Evolutionary conservation across 164 flowering plant genomes (phyloP), one percentile per base, ranked within the genome.

Genomic region (Platanus orientalis): DNA sequence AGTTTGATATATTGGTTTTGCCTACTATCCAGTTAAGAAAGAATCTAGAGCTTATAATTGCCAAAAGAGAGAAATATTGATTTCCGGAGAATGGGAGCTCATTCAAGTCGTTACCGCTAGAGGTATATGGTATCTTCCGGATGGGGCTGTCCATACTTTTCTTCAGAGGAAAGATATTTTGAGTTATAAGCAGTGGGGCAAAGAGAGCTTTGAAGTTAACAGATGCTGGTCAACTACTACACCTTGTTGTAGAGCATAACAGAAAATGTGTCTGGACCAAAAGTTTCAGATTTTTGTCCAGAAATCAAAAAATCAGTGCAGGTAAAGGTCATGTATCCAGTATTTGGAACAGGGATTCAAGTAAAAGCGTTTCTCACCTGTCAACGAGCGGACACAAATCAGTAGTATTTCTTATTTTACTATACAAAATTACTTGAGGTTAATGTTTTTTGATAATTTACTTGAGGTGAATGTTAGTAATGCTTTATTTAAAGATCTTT

Each of bases 21-120:
- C 79, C 53, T 76, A 80, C 74, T 61, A 76, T 91, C 92, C 97
- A 87, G 97, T 87, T 76, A 83, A 80, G 69, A 83, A 81, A 81
- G 85, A 80, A 78, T 69, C 42, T 3, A 36, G 9, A 36, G 42
- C 42, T 36, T 36, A 60, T 82, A 87, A 77, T 79, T 89, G 85
- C 78, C 77, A 77, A 92, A 86, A 81, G 88, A 80, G 82, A 81
- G 84, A 81, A 71, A 62, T 73, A 70, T 59, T 62, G 71, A 47
- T 80, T 80, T 69, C 69, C 81, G 74, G 76, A 77, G 81, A 77
- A 69, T 65, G 78, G 77, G 79, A 79, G 87, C 76, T 55, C 71
- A 62, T 72, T 85, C 76, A 82, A 80, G 83, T 75, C 75, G 73
- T 70, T 78, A 32, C 36, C 9, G 36, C 36, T 32, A 32, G 36